These are phyloP conservation scores for Diaporthe vaccinii DNA, from an alignment of 2,329 filamentous ascomycete species.

Conservation along the genomic window DNA sequence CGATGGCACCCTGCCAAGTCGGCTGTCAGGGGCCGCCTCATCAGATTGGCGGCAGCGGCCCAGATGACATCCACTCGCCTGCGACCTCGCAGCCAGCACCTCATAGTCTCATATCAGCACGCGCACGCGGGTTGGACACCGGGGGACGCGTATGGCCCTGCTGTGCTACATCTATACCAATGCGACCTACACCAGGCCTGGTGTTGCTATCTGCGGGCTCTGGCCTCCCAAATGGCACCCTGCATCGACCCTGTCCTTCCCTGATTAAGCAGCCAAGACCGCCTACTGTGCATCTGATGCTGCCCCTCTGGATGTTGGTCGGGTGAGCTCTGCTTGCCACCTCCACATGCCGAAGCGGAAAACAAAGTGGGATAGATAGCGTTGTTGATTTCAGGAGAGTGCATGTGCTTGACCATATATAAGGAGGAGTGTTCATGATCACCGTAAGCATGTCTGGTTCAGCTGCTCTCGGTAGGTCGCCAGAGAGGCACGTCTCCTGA, in stretches of 20 bases:
- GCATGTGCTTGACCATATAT: neutral
- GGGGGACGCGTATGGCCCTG: slow-evolving; percentile 4
- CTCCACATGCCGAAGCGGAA: slow-evolving; percentile 20
- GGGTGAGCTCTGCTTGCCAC: slow-evolving; percentile 13
- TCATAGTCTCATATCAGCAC: slow-evolving; percentile 23
- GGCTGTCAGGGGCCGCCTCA: slow-evolving; percentile 15
- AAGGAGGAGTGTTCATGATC: neutral
- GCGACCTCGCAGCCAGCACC: slow-evolving; percentile 12
- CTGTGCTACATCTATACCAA: slow-evolving; percentile 11
- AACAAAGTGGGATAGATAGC: neutral
- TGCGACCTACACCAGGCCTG: slow-evolving; percentile 11
- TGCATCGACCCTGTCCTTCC: slow-evolving; percentile 20
- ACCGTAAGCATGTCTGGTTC: neutral
- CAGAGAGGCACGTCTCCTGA: slow-evolving; percentile 14
- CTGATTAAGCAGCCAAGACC: slow-evolving; percentile 29
- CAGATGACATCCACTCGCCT: neutral
- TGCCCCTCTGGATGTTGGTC: neutral
- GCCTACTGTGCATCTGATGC: slow-evolving; percentile 4
- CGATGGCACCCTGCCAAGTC: slow-evolving; percentile 6
- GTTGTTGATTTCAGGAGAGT: neutral
- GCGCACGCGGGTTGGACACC: slow-evolving; percentile 7
- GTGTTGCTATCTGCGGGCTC: slow-evolving; percentile 27
- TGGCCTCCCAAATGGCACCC: slow-evolving; percentile 26
- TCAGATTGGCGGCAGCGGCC: neutral
- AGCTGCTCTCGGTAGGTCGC: neutral